A percentile compares a stretch with the other conserved stretches of the same genome.
Evolutionary conservation across 805 yeast genomes (phyloP).

Genomic region (Wickerhamomyces rabaulensis): DNA sequence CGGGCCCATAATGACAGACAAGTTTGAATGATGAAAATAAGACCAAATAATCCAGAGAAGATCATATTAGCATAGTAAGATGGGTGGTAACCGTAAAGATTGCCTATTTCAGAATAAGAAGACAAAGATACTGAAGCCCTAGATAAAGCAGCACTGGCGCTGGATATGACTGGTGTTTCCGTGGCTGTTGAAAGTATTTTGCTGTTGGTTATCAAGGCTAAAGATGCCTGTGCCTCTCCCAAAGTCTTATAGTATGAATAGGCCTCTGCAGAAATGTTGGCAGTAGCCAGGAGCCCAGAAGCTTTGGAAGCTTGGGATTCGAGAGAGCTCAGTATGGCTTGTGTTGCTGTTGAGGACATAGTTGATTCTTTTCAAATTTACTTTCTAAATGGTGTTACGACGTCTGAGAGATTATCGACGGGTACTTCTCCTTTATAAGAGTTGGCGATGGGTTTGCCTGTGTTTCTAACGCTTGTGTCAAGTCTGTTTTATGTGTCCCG

Average conservation of each 20-base stretch:
- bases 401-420: too few relatives aligned
- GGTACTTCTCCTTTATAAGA: too few relatives aligned
- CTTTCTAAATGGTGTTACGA: too few relatives aligned
- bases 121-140: not conserved
- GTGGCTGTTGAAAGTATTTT: not conserved
- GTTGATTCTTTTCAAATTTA: too few relatives aligned
- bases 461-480: too few relatives aligned
- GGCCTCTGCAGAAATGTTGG: not conserved
- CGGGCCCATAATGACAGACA: conserved; percentile 37
- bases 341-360: too few relatives aligned
- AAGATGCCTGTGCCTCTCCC: not conserved
- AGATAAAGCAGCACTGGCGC: not conserved
- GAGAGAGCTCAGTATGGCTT: not conserved
- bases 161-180: not conserved
- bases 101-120: too few relatives aligned
- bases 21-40: conserved; percentile 38
- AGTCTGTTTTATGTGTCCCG: too few relatives aligned
- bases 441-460: too few relatives aligned
- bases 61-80: not conserved
- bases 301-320: not conserved
- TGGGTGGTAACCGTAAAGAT: not conserved
- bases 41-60: conserved; percentile 46
- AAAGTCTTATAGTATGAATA: too few relatives aligned
- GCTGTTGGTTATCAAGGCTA: not conserved
- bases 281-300: not conserved